phyloP scores from a whole-genome alignment of 345 rosid genomes.

The Cardamine chenopodiifolia region DNA sequence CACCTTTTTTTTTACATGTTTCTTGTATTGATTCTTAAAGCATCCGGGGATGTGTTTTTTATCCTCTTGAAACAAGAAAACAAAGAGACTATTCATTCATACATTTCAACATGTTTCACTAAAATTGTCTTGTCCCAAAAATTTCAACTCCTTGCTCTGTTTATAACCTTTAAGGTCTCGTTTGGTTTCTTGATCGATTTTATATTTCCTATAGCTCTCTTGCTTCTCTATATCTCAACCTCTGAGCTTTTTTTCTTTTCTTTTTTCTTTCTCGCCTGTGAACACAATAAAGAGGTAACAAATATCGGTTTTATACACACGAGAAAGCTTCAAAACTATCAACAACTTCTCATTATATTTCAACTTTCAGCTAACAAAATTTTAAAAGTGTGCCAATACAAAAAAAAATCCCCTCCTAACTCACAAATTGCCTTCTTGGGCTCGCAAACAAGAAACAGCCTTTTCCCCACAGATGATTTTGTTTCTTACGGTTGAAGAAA shows the following conservation, averaged over 20 bases:
- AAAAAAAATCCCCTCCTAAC: constrained; percentile 16
- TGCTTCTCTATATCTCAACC: constrained; percentile 12
- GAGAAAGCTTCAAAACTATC: constrained; percentile 52
- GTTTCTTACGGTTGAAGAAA: constrained; percentile 36
- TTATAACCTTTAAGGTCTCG: neutral
- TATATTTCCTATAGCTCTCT: constrained; percentile 12
- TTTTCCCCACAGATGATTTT: constrained; percentile 7
- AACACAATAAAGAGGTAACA: constrained; percentile 47
- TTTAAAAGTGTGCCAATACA: constrained; percentile 2
- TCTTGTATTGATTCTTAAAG: constrained; percentile 41
- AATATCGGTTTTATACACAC: constrained; percentile 50
- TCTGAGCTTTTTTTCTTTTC: neutral
- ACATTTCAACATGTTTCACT: constrained; percentile 6
- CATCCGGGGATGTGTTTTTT: constrained; percentile 34
- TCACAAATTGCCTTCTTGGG: constrained; percentile 4
- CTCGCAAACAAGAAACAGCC: constrained; percentile 14
- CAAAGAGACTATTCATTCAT: constrained; percentile 25
- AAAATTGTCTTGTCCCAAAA: neutral
- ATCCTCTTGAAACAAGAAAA: constrained; percentile 31
- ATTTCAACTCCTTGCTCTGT: constrained; percentile 1
- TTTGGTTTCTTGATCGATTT: constrained; percentile 33
- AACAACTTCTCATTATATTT: constrained; percentile 42
- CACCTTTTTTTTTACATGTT: constrained; percentile 32
- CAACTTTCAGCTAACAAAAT: constrained; percentile 27
- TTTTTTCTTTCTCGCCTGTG: constrained; percentile 42